Evolutionary conservation across 495 filamentous ascomycete species (phyloP), one percentile per base, ranked within the genome.

Genomic region (Hyaloscypha hepaticicola): DNA sequence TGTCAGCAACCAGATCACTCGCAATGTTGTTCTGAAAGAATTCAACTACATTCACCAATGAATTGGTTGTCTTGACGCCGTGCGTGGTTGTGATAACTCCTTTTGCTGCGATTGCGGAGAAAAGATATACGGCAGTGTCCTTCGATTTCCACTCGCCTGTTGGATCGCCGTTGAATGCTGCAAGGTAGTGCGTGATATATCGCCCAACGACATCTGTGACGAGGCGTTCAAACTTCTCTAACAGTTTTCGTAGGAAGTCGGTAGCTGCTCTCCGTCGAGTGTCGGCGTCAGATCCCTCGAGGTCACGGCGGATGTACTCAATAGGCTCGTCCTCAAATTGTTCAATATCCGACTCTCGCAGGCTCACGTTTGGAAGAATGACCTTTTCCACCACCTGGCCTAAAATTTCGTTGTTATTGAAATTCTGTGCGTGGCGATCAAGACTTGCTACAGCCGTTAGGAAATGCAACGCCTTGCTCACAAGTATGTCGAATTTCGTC

Each of bases 321-420:
- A 99, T 97, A 3, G 96, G 96, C 74, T 99, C 96, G 70, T 99
- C 96, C 73, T 98, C 96, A 68, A 98, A 97, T 38, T 96, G 81
- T 73, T 99, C 96, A 64, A 96, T 86, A 64, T 99, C 96, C 2
- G 93, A 91, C 66, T 96, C 92, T 71, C 96, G 85, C 25, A 99
- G 81, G 14, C 86, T 87, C 58, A 98, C 86, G 67, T 97, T 99
- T 34, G 96, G 96, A 60, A 99, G 77, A 52, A 99, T 87, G 27
- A 97, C 96, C 77, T 96, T 96, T 75, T 97, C 91, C 34, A 97
- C 88, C 26, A 99, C 89, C 70, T 96, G 88, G 26, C 82, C 79
- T 60, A 97, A 76, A 2, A 88, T 87, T 19, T 79, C 80, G 65
- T 90, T 85, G 63, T 88, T 85, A 76, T 93, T 91, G 87, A 99